phyloP scores from a whole-genome alignment of 768 basidiomycete species.

The Hericium coralloides region DNA sequence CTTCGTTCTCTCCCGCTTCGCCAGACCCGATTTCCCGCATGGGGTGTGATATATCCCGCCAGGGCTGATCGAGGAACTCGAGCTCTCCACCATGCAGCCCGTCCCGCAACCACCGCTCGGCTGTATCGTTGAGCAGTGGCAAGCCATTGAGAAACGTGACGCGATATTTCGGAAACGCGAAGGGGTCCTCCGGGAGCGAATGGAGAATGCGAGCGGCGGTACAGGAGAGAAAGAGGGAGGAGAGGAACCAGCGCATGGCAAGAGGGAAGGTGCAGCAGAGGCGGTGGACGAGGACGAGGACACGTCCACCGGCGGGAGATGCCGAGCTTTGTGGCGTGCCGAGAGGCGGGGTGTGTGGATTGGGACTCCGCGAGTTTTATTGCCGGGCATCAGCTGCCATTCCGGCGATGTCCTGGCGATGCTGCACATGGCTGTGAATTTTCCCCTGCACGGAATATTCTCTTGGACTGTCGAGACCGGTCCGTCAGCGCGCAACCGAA shows the following conservation, averaged over 20 bases:
- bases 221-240: conserved; percentile 1
- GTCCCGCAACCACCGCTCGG: conserved; percentile 60
- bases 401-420: neutral
- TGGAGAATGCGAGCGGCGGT: conserved; percentile 32
- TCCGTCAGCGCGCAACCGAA: neutral
- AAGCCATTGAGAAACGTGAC: conserved; percentile 72
- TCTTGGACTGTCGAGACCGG: neutral
- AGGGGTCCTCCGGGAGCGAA: conserved; percentile 70
- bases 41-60: conserved; percentile 33
- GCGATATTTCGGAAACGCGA: conserved; percentile 75
- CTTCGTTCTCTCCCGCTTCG: conserved; percentile 25
- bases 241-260: neutral
- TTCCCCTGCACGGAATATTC: neutral
- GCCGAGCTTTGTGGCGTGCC: conserved; percentile 16
- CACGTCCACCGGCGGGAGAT: conserved; percentile 11
- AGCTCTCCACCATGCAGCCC: conserved; percentile 68
- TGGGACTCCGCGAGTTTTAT: conserved; percentile 14
- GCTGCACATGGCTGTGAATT: conserved; percentile 9
- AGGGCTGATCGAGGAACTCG: conserved; percentile 68
- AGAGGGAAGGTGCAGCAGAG: neutral
- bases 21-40: conserved; percentile 56
- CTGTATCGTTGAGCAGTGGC: conserved; percentile 67
- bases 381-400: neutral
- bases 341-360: conserved; percentile 8
- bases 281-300: neutral